Evolutionary conservation across 176 grass and related monocot genomes (phyloP).

Genomic region (Typha latifolia): DNA sequence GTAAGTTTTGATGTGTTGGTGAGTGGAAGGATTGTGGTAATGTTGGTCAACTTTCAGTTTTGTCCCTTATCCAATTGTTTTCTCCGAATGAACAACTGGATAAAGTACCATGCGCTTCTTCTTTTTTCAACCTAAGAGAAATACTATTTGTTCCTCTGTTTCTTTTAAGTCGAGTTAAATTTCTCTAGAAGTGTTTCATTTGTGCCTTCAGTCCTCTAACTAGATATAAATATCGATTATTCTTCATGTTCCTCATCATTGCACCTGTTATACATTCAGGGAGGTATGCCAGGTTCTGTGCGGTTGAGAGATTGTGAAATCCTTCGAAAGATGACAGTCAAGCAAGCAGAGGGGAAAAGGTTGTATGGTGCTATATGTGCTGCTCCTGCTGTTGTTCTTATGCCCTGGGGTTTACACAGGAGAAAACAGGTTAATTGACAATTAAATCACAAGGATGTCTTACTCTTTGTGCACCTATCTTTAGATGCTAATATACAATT

Average conservation of each 20-base stretch:
- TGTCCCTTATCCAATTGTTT: no score
- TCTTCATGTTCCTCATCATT: background rate
- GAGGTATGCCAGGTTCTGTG: slow-evolving; percentile 90
- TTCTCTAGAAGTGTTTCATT: slow-evolving; percentile 3
- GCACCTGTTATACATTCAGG: slow-evolving; percentile 27
- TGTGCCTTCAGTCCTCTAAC: background rate
- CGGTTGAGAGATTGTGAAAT: slow-evolving; percentile 65
- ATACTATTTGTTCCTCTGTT: no score
- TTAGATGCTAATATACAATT: slow-evolving; percentile 5
- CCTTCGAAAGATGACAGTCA: slow-evolving; percentile 66
- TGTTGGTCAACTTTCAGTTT: no score
- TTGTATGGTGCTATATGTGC: slow-evolving; percentile 89
- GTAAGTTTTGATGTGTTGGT: no score
- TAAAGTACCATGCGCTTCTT: no score
- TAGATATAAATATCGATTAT: background rate
- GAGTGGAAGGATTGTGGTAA: no score
- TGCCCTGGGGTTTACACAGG: slow-evolving; percentile 78
- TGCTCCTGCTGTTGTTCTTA: slow-evolving; percentile 68
- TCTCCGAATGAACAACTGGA: no score
- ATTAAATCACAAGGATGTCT: background rate
- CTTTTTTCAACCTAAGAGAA: no score
- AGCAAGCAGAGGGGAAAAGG: slow-evolving; percentile 70
- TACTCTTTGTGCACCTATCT: background rate
- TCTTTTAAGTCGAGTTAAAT: no score
- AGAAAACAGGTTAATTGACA: slow-evolving; percentile 50